Evolutionary conservation across 495 filamentous ascomycete species (phyloP), one percentile per base, ranked within the genome.

Genomic region (Xylaria bambusicola): DNA sequence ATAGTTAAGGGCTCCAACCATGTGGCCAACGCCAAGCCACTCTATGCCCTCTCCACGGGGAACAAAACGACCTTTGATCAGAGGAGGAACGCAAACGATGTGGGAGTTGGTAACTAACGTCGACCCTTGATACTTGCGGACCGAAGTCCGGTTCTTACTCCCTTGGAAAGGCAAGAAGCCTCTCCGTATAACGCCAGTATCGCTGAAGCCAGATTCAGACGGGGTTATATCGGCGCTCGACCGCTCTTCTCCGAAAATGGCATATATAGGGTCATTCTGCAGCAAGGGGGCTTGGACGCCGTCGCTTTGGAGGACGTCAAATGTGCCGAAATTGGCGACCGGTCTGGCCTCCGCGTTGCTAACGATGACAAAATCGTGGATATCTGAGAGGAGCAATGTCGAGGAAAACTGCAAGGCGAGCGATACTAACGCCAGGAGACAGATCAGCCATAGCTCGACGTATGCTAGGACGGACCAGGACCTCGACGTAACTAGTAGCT

Each of bases 121-220:
- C 29, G 48, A 36, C 2, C 46, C 50, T 1, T 21, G 33, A 12
- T 40, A 52, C 41, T 44, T 20, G 3, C 41, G 17, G 68, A 15
- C 62, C 52, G 36, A 56, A 46, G 13, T 71, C 4, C 50, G 33
- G 21, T 40, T 27, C 23, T 52, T 13, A n/a, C 35, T 27, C 20
- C 35, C 35, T 18, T 13, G 9, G 15, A 53, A 42, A 0, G 51
- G 51, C 20, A 53, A 3, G 23, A 9, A 42, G 7, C 35, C 36
- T n/a, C 36, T 29, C 2, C 24, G 23, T 13, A 41, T 29, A 6
- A 20, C 15, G 4, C 51, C 51, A 1, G 51, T 53, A 31, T 53
- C 51, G 24, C 51, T 53, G 5, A 53, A 42, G 17, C 51, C 51
- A 12, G 23, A 42, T 15, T 21, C 6, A 0, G 21, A 38, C 7